A percentile compares a stretch with the other conserved stretches of the same genome.
Evolutionary conservation across 345 rosid genomes (phyloP).

Genomic region (Populus ilicifolia): DNA sequence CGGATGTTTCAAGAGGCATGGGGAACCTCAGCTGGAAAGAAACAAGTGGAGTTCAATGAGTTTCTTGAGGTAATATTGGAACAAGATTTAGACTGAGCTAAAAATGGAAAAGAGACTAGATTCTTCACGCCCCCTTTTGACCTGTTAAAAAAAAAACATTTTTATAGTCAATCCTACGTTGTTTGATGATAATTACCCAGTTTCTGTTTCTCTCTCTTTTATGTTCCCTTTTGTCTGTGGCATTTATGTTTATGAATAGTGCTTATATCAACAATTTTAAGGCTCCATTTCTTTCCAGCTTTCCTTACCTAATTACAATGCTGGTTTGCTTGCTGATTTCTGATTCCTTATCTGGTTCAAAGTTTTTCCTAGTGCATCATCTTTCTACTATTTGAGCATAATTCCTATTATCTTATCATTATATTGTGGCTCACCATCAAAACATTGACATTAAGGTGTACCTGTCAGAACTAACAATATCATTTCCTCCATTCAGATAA

Average conservation of each 20-base stretch:
- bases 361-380: background rate
- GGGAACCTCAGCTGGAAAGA: constrained; percentile 67
- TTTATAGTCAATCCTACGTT: background rate
- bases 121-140: background rate
- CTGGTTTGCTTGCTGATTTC: background rate
- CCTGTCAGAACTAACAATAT: background rate
- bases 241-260: background rate
- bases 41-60: constrained; percentile 71
- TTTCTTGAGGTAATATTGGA: constrained; percentile 71
- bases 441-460: background rate
- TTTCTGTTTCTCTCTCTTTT: background rate
- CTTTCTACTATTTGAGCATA: background rate
- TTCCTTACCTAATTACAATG: background rate
- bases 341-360: background rate
- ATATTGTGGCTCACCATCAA: background rate
- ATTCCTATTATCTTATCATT: background rate
- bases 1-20: constrained; percentile 81
- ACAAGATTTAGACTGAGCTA: background rate
- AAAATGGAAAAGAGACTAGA: background rate
- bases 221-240: background rate
- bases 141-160: no score
- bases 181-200: background rate
- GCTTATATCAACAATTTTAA: background rate
- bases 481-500: constrained; percentile 44
- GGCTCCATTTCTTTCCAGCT: background rate